These are phyloP conservation scores for Suhomyces prunicola DNA, from an alignment of 805 yeast genomes.

Conservation along the genomic window DNA sequence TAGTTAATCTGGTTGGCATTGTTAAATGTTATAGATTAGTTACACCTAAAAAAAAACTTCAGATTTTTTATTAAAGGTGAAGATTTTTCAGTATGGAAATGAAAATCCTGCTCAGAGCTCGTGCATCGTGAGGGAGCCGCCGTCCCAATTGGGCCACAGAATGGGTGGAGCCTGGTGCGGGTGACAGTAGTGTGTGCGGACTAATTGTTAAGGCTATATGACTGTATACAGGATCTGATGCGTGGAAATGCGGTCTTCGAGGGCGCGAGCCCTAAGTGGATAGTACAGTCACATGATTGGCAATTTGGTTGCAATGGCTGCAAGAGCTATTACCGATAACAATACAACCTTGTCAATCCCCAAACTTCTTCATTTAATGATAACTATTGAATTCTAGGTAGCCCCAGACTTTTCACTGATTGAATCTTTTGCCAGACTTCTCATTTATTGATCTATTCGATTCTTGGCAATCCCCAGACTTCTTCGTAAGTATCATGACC, in stretches of 20 bases:
- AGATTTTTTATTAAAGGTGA: slow-evolving; percentile 5
- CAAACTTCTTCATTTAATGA: too few relatives aligned
- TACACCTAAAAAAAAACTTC: slow-evolving; percentile 3
- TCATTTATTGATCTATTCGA: not conserved
- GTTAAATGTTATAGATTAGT: slow-evolving; percentile 22
- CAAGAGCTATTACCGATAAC: not conserved
- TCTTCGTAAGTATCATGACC: slow-evolving; percentile 59
- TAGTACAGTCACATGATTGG: not conserved
- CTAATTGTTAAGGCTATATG: too few relatives aligned
- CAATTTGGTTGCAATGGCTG: not conserved
- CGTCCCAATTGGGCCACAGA: slow-evolving; percentile 1
- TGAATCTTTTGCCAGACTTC: too few relatives aligned
- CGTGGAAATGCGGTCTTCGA: not conserved
- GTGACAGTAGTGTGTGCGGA: not conserved
- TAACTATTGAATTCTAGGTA: not conserved
- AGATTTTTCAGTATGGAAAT: slow-evolving; percentile 5
- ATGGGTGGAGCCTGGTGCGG: not conserved
- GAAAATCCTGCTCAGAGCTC: slow-evolving; percentile 2
- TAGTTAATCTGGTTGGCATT: slow-evolving; percentile 99
- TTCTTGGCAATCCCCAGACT: slow-evolving; percentile 51
- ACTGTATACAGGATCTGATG: not conserved
- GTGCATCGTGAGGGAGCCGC: not conserved
- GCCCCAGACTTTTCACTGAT: slow-evolving; percentile 57
- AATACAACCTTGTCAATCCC: not conserved
- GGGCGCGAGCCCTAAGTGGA: not conserved